phyloP scores from a whole-genome alignment of 805 yeast species.

The Hermanozyma aechmeae region DNA sequence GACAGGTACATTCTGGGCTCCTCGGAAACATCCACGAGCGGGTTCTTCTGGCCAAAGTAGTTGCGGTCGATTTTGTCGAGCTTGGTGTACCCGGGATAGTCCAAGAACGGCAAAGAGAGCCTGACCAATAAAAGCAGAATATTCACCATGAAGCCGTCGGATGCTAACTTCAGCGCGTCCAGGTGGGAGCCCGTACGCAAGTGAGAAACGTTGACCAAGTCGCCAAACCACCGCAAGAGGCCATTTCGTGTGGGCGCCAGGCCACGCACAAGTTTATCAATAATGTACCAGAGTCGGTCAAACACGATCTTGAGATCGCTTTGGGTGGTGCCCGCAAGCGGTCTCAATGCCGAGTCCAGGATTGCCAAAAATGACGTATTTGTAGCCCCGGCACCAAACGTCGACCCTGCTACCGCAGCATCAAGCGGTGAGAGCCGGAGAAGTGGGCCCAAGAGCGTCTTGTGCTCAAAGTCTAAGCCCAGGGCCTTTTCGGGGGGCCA shows the following conservation, averaged over 20 bases:
- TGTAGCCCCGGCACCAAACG: slow-evolving; percentile 29
- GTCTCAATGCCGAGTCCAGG: too few species aligned
- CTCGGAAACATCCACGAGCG: slow-evolving; percentile 56
- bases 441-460: slow-evolving; percentile 69
- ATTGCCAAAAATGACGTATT: slow-evolving; percentile 43
- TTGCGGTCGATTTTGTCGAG: slow-evolving; percentile 69
- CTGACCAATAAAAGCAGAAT: slow-evolving; percentile 56
- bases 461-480: slow-evolving; percentile 47
- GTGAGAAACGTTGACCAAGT: slow-evolving; percentile 73
- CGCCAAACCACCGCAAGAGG: slow-evolving; percentile 61
- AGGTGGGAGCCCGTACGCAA: slow-evolving; percentile 82
- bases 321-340: slow-evolving; percentile 33
- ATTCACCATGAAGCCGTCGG: slow-evolving; percentile 79
- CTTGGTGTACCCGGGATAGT: slow-evolving; percentile 47
- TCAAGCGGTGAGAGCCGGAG: slow-evolving; percentile 68
- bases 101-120: slow-evolving; percentile 79
- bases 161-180: slow-evolving; percentile 52
- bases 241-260: slow-evolving; percentile 54
- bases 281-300: slow-evolving; percentile 58
- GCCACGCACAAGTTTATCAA: slow-evolving; percentile 70
- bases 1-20: slow-evolving; percentile 83
- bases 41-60: slow-evolving; percentile 46
- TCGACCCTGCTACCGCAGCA: slow-evolving; percentile 36
- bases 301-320: slow-evolving; percentile 51
- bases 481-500: slow-evolving; percentile 31